Conservation (phyloP, 1,139 yeast species). For the Protomyces lactucae-debilis region DNA sequence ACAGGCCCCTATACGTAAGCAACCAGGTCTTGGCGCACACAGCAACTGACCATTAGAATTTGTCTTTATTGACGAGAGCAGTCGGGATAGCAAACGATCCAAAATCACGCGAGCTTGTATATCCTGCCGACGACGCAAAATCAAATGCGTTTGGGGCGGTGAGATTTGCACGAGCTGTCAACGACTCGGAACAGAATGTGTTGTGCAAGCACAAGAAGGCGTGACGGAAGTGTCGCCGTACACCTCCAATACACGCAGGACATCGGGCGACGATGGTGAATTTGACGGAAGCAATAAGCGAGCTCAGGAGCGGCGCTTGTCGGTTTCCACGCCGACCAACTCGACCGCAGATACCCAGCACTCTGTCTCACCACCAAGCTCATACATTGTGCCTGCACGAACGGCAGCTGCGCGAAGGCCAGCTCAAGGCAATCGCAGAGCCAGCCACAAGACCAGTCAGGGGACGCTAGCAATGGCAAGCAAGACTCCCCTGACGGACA, state of each 20-base stretch:
- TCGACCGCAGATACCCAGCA: neutral
- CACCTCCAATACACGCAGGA: neutral
- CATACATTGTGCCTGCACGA: neutral
- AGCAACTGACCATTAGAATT: constrained; percentile 1
- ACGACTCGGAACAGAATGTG: constrained; percentile 20
- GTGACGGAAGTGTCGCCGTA: neutral
- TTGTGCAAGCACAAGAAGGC: neutral
- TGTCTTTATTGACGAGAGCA: constrained; percentile 24
- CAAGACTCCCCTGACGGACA: constrained; percentile 1
- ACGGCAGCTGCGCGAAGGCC: neutral
- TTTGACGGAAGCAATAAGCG: neutral
- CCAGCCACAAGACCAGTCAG: neutral
- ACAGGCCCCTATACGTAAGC: constrained; percentile 4
- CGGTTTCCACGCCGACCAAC: neutral
- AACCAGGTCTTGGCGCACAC: neutral
- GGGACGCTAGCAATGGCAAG: neutral
- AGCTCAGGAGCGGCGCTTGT: neutral
- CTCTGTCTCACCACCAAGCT: neutral
- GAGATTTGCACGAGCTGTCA: constrained; percentile 14
- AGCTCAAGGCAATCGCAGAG: neutral
- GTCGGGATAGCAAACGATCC: constrained; percentile 18
- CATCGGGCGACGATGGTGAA: neutral
- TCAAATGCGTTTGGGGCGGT: constrained; percentile 8
- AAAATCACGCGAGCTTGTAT: constrained; percentile 25
- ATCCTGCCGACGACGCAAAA: constrained; percentile 15